Evolutionary conservation across 2,329 filamentous ascomycete species (phyloP).

Genomic region (Monilinia laxa): DNA sequence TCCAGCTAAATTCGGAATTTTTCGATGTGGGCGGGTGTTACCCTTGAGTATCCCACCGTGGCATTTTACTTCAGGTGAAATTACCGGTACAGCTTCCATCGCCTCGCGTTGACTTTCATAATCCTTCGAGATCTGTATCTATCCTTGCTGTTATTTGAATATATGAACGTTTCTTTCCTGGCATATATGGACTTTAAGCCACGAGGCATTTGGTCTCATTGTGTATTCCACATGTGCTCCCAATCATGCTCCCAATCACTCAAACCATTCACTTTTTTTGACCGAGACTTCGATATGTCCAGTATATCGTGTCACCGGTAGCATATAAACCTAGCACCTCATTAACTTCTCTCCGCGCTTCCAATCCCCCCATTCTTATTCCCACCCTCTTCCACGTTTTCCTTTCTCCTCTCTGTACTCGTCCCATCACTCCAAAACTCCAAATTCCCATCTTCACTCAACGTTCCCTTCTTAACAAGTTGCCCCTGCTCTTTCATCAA

Average conservation of each 20-base stretch:
- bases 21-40: neutral
- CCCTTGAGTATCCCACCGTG: neutral
- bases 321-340: too few relatives aligned
- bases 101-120: too few relatives aligned
- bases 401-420: conserved; percentile 29
- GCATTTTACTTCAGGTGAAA: neutral
- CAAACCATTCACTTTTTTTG: too few relatives aligned
- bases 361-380: neutral
- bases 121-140: neutral
- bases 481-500: conserved; percentile 71
- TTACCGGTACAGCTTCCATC: too few relatives aligned
- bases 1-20: neutral
- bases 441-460: conserved; percentile 78
- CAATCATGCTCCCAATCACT: too few relatives aligned
- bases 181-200: too few relatives aligned
- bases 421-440: conserved; percentile 80
- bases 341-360: neutral
- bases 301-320: neutral
- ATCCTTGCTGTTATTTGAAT: neutral
- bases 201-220: too few relatives aligned
- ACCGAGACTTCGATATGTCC: neutral
- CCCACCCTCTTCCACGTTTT: neutral
- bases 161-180: too few relatives aligned
- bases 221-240: too few relatives aligned
- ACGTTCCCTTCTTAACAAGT: conserved; percentile 67